These are phyloP conservation scores for Ustilago vetiveriae DNA, from an alignment of 1,284 basidiomycete genomes.

Conservation along the genomic window DNA sequence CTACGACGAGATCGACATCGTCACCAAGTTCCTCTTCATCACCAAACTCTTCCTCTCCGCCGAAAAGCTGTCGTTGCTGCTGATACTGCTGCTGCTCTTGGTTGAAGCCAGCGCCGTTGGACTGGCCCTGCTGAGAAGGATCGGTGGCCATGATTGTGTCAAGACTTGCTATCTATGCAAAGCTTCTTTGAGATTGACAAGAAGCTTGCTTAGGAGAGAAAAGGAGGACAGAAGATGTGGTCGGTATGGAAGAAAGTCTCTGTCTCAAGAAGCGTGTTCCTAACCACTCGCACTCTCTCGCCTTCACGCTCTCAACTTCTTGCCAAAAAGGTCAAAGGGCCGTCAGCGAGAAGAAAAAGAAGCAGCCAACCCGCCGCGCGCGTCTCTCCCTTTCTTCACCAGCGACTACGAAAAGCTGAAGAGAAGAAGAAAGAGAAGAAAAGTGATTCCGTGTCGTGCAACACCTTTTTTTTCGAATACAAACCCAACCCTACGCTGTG, in stretches of 20 bases:
- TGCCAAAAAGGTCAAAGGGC: too few relatives aligned
- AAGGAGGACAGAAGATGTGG: constrained; percentile 9
- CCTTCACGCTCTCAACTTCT: too few relatives aligned
- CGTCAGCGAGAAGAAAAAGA: too few relatives aligned
- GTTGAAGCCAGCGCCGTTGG: constrained; percentile 27
- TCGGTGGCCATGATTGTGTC: constrained; percentile 32
- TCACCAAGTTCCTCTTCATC: constrained; percentile 55
- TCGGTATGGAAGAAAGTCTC: background rate
- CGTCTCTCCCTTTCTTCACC: too few relatives aligned
- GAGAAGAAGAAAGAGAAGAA: too few relatives aligned
- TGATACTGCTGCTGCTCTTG: constrained; percentile 44
- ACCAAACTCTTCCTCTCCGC: constrained; percentile 50
- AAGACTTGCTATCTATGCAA: constrained; percentile 6
- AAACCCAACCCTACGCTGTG: too few relatives aligned
- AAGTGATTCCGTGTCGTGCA: too few relatives aligned
- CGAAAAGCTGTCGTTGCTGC: constrained; percentile 50
- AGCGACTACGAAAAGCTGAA: too few relatives aligned
- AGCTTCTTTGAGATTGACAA: constrained; percentile 34
- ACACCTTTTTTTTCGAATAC: too few relatives aligned
- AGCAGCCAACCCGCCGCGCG: too few relatives aligned
- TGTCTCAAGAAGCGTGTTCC: background rate
- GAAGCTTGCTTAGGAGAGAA: constrained; percentile 24
- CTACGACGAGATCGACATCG: constrained; percentile 54
- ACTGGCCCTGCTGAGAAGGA: constrained; percentile 37
- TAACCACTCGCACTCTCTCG: too few relatives aligned